A percentile compares a stretch with the other conserved stretches of the same genome.
phyloP scores from a whole-genome alignment of 345 rosid species.

The Rhizophora mangle region DNA sequence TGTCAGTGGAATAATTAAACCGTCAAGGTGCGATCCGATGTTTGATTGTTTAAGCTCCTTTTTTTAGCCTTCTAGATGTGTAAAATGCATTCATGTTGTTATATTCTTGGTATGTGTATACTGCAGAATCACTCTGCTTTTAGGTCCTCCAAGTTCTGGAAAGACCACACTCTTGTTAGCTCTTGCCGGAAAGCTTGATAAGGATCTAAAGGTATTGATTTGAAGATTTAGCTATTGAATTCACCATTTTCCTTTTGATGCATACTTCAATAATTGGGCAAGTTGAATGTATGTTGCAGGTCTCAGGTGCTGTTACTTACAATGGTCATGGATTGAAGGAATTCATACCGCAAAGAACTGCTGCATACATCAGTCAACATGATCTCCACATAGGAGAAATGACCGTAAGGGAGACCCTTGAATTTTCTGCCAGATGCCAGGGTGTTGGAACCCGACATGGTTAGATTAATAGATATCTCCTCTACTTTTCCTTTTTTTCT shows the following conservation, averaged over 20 bases:
- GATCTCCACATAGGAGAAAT: slow-evolving; percentile 57
- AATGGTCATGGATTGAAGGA: slow-evolving; percentile 54
- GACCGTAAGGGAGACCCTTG: slow-evolving; percentile 77
- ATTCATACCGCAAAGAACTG: slow-evolving; percentile 66
- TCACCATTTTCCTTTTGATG: not conserved
- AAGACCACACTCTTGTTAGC: slow-evolving; percentile 80
- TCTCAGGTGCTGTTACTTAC: slow-evolving; percentile 57
- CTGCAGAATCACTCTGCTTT: slow-evolving; percentile 64
- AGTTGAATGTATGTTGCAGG: slow-evolving; percentile 29
- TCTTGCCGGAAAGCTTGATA: slow-evolving; percentile 73
- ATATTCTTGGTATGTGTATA: not conserved
- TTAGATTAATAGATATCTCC: slow-evolving; percentile 14
- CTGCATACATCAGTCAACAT: slow-evolving; percentile 67
- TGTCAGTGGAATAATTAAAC: slow-evolving; percentile 66
- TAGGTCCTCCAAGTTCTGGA: slow-evolving; percentile 90
- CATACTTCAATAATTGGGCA: too few relatives aligned
- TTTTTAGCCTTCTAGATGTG: not conserved
- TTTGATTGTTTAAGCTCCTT: not conserved
- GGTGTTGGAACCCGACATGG: slow-evolving; percentile 62
- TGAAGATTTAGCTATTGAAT: not conserved
- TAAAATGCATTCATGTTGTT: not conserved
- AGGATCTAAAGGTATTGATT: slow-evolving; percentile 42
- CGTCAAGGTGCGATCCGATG: slow-evolving; percentile 42
- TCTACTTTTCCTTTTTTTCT: not conserved
- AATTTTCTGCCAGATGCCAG: slow-evolving; percentile 73